Percentiles rank a stretch among this genome's conserved stretches.
Evolutionary conservation across 139 green algal genomes (phyloP).

Genomic region (Pleodorina starrii): DNA sequence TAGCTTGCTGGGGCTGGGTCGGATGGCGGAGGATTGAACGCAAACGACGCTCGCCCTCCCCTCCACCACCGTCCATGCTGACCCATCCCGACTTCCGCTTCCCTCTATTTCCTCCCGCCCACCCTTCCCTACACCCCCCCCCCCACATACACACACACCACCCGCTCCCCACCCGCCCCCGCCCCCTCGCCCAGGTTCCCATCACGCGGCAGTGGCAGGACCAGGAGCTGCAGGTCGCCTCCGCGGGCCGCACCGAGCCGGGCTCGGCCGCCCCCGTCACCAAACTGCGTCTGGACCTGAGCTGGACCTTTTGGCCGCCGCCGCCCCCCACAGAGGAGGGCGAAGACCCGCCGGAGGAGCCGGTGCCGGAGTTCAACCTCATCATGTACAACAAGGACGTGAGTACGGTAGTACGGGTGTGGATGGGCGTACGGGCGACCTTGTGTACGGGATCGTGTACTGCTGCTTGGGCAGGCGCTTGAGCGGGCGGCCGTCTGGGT

Average conservation of each 20-base stretch:
- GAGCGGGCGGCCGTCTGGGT: too few relatives aligned
- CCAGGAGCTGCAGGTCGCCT: slow-evolving; percentile 32
- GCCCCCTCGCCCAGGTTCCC: slow-evolving; percentile 41
- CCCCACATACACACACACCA: too few relatives aligned
- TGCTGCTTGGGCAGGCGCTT: too few relatives aligned
- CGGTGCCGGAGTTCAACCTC: slow-evolving; percentile 57
- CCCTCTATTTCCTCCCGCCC: too few relatives aligned
- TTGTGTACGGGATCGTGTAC: too few relatives aligned
- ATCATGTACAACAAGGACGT: slow-evolving; percentile 64
- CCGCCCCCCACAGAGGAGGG: slow-evolving; percentile 40
- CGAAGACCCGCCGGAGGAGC: slow-evolving; percentile 57
- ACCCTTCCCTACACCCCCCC: too few relatives aligned
- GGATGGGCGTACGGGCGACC: background rate
- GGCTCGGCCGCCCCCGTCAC: background rate
- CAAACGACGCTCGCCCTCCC: too few relatives aligned
- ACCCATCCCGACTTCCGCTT: too few relatives aligned
- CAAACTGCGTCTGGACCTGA: slow-evolving; percentile 63
- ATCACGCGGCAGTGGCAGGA: slow-evolving; percentile 56
- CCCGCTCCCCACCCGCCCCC: too few relatives aligned
- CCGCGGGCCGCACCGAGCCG: slow-evolving; percentile 18
- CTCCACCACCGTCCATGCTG: too few relatives aligned
- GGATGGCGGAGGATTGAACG: too few relatives aligned
- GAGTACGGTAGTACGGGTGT: slow-evolving; percentile 15
- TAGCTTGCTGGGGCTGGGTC: too few relatives aligned
- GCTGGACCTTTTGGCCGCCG: slow-evolving; percentile 60